Evolutionary conservation across 371 early-diverging fungal species (phyloP), one percentile per base, ranked within the genome.

Genomic region (Apophysomyces trapeziformis): DNA sequence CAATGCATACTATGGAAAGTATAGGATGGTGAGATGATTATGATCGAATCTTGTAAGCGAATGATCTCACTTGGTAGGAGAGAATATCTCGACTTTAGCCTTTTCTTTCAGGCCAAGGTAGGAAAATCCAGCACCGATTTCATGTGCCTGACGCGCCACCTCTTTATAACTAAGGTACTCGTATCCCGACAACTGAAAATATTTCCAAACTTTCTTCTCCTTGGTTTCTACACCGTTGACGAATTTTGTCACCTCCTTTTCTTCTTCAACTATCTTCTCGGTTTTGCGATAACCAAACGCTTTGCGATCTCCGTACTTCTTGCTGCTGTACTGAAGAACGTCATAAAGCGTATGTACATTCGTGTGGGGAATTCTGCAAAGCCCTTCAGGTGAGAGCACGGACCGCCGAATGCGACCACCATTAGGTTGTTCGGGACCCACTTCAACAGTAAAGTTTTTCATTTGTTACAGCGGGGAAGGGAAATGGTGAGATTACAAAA

Each of bases 141-240:
- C 64, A 64, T 67, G 69, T 9, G 76, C 71, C 46, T 68, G 70
- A 35, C 76, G 66, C 61, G 71, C 72, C 57, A 84, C 79, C 58
- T 93, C 87, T 12, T 72, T 67, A 65, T 87, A 92, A 38, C 86
- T 86, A 59, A 86, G 65, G 83, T 89, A 92, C 58, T 77, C 60
- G 78, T 85, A 93, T 16, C 71, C 70, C 8, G 87, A 81, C 61
- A 93, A 79, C 74, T 93, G 90, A 71, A 86, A 87, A 72, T 79
- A 92, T 69, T 88, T 89, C 93, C 93, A 94, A n/a, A 69, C 88
- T 80, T 94, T 94, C 68, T 73, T 87, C 68, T 92, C 91, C 67
- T 77, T 87, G 41, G 71, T 77, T 65, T 87, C 85, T 38, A 85
- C 86, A 63, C 84, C 90, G 44, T 80, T 80, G 35, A 85, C 83